These are phyloP conservation scores for Fusarium globosum DNA, from an alignment of 2,329 filamentous ascomycete genomes.

Conservation along the genomic window DNA sequence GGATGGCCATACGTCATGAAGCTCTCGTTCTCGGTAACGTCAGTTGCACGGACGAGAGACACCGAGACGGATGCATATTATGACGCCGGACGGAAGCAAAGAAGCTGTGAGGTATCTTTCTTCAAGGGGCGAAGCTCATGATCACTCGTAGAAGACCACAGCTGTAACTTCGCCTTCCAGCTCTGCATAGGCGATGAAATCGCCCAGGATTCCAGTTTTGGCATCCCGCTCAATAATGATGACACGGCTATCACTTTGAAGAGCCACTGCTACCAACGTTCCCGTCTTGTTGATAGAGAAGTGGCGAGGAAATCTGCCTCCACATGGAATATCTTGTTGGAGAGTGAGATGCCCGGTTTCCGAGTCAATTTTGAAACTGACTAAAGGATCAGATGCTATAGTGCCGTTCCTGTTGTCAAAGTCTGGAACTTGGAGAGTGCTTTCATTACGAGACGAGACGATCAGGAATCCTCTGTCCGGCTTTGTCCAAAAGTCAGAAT, in stretches of 20 bases:
- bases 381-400: conserved; percentile 71
- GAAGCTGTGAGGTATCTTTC: not conserved
- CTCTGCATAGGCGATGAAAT: conserved; percentile 56
- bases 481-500: conserved; percentile 48
- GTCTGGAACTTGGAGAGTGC: conserved; percentile 61
- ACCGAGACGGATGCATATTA: conserved; percentile 4
- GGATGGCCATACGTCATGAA: conserved; percentile 1
- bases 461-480: conserved; percentile 72
- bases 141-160: conserved; percentile 59
- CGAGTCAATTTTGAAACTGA: conserved; percentile 68
- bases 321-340: conserved; percentile 69
- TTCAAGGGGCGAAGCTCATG: not conserved
- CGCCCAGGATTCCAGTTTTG: conserved; percentile 65
- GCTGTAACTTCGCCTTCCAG: conserved; percentile 59
- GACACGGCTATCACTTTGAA: conserved; percentile 70
- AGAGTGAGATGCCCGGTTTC: conserved; percentile 66
- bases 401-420: conserved; percentile 56
- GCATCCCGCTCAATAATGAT: conserved; percentile 71
- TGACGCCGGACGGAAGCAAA: not conserved
- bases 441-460: conserved; percentile 75
- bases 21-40: not conserved
- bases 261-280: conserved; percentile 71
- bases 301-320: conserved; percentile 73
- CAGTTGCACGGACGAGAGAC: not conserved
- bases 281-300: conserved; percentile 75